Percentiles rank a stretch among this genome's conserved stretches.
These are phyloP conservation scores for Ampelocalamus luodianensis DNA, from an alignment of 176 grass and related monocot species.

Conservation along the genomic window DNA sequence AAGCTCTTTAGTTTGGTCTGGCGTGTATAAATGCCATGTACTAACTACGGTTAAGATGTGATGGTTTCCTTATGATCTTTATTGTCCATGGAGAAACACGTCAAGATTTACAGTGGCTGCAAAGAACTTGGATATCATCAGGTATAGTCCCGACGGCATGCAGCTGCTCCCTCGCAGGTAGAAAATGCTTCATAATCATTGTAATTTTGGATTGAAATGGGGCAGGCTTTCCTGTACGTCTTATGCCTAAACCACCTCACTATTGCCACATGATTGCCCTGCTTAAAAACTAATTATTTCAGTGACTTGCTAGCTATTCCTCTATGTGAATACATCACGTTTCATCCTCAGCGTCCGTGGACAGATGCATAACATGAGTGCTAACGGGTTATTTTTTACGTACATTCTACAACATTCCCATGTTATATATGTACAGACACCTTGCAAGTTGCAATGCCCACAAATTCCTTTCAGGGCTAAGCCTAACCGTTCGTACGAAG, in stretches of 20 bases:
- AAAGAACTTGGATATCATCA: too few relatives aligned
- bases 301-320: too few relatives aligned
- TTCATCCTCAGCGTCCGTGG: not conserved
- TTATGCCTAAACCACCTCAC: too few relatives aligned
- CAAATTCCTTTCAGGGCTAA: not conserved
- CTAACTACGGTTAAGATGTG: not conserved
- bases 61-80: not conserved
- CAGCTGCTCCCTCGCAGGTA: not conserved
- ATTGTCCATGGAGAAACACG: not conserved
- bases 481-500: not conserved
- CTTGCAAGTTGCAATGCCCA: not conserved
- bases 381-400: too few relatives aligned
- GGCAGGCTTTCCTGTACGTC: too few relatives aligned
- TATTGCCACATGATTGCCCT: too few relatives aligned
- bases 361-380: not conserved
- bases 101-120: not conserved
- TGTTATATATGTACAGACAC: not conserved
- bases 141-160: too few relatives aligned
- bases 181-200: not conserved
- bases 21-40: not conserved
- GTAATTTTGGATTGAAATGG: too few relatives aligned
- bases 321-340: not conserved
- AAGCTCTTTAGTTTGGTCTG: not conserved
- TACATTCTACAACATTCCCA: not conserved
- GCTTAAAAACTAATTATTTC: too few relatives aligned